Conservation (phyloP, 495 filamentous ascomycete genomes). For the Penicillium psychrofluorescens region DNA sequence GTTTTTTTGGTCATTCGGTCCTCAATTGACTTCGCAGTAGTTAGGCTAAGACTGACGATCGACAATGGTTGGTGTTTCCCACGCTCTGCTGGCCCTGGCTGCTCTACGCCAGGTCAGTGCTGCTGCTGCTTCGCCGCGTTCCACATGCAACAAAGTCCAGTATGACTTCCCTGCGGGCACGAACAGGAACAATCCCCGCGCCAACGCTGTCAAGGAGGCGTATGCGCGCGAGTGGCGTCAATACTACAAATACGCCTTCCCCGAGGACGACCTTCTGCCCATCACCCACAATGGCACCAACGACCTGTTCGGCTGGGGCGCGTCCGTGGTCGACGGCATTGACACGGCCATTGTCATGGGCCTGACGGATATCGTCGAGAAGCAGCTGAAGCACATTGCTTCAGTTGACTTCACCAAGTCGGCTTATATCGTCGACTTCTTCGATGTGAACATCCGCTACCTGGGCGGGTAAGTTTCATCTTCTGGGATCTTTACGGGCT, state of each 20-base stretch:
- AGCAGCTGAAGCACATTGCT: conserved; percentile 14
- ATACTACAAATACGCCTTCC: conserved; percentile 14
- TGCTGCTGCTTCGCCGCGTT: background rate
- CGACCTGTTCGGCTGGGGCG: conserved; percentile 18
- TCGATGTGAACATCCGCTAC: conserved; percentile 17
- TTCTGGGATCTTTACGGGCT: background rate
- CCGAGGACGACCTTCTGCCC: conserved; percentile 12
- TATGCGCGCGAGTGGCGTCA: conserved; percentile 16
- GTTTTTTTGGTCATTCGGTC: no score
- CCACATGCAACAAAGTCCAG: conserved; percentile 12
- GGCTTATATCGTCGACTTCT: conserved; percentile 9
- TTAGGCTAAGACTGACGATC: background rate
- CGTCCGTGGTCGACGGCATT: conserved; percentile 14
- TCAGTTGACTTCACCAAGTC: conserved; percentile 15
- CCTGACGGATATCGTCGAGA: conserved; percentile 15
- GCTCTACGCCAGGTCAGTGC: background rate
- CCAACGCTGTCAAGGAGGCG: conserved; percentile 12
- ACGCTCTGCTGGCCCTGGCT: conserved; percentile 5
- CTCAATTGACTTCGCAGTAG: no score
- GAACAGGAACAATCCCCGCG: conserved; percentile 10
- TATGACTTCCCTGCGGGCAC: conserved; percentile 13
- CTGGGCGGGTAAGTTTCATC: conserved; percentile 8
- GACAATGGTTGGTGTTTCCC: conserved; percentile 4
- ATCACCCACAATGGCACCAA: conserved; percentile 9
- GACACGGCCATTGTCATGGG: conserved; percentile 18